phyloP scores from a whole-genome alignment of 31 red algal genomes.

The Bonnemaisonia californica region DNA sequence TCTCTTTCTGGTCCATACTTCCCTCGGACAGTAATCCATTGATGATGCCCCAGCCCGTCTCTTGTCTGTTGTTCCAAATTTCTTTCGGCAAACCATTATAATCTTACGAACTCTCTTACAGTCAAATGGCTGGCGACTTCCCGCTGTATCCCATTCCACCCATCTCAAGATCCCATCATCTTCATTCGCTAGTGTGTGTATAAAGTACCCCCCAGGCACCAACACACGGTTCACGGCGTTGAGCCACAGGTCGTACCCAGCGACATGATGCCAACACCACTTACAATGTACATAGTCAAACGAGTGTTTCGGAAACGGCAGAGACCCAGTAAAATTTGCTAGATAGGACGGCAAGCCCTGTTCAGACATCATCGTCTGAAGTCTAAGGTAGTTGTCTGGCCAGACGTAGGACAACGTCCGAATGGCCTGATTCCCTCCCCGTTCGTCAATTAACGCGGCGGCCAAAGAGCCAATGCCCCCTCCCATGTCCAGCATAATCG shows the following conservation, averaged over 20 bases:
- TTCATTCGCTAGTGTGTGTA: constrained; percentile 34
- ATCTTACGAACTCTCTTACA: constrained; percentile 36
- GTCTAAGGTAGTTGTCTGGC: constrained; percentile 48
- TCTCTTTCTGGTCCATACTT: too few species aligned
- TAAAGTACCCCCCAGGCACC: constrained; percentile 45
- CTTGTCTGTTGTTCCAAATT: neutral
- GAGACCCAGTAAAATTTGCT: constrained; percentile 43
- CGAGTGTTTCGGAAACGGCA: constrained; percentile 33
- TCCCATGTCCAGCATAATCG: constrained; percentile 47
- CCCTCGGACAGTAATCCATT: too few species aligned
- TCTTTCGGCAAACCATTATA: constrained; percentile 38
- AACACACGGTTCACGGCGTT: constrained; percentile 31
- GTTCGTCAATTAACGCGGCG: constrained; percentile 32
- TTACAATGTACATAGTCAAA: constrained; percentile 55
- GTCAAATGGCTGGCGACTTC: constrained; percentile 17
- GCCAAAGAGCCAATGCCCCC: constrained; percentile 51
- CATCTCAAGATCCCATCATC: constrained; percentile 15
- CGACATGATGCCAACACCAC: constrained; percentile 60
- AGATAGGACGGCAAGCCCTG: constrained; percentile 32
- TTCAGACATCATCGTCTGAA: constrained; percentile 43
- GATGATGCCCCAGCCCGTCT: neutral
- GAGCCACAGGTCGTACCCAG: constrained; percentile 38
- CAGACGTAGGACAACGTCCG: constrained; percentile 38
- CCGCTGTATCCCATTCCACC: constrained; percentile 23
- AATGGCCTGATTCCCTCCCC: constrained; percentile 18